Evolutionary conservation across 139 green algal genomes (phyloP).

Genomic region (Coelastrella sp.): DNA sequence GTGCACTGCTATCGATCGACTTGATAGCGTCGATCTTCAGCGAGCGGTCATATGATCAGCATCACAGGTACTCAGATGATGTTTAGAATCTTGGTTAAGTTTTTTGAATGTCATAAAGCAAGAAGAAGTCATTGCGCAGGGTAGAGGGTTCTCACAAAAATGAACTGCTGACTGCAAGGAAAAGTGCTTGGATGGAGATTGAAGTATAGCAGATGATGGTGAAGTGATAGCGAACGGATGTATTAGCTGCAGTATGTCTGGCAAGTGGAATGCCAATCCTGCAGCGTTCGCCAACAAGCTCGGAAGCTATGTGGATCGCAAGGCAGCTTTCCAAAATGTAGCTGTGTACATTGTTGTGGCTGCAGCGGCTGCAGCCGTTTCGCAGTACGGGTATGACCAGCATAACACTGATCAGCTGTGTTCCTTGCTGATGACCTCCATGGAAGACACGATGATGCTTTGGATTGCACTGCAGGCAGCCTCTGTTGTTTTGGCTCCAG

Average conservation of each 20-base stretch:
- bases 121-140: neutral
- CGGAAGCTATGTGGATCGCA: neutral
- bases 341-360: neutral
- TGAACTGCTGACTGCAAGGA: neutral
- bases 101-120: neutral
- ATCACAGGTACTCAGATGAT: too few species aligned
- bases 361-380: neutral
- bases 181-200: too few species aligned
- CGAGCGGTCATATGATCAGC: too few species aligned
- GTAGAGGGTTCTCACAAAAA: neutral
- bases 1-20: too few species aligned
- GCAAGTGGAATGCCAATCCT: conserved; percentile 5
- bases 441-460: neutral
- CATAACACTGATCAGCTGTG: neutral
- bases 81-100: neutral
- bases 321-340: neutral
- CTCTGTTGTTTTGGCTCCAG: neutral
- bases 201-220: too few species aligned
- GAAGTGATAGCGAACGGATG: too few species aligned
- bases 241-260: conserved; percentile 1
- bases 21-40: too few species aligned
- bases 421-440: too few species aligned
- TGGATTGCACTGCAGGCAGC: conserved; percentile 11
- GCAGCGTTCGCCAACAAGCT: conserved; percentile 22
- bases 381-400: conserved; percentile 9